Percentiles rank a stretch among this genome's conserved stretches.
phyloP scores from a whole-genome alignment of 2,329 filamentous ascomycete genomes.

The Myotisia sp. region DNA sequence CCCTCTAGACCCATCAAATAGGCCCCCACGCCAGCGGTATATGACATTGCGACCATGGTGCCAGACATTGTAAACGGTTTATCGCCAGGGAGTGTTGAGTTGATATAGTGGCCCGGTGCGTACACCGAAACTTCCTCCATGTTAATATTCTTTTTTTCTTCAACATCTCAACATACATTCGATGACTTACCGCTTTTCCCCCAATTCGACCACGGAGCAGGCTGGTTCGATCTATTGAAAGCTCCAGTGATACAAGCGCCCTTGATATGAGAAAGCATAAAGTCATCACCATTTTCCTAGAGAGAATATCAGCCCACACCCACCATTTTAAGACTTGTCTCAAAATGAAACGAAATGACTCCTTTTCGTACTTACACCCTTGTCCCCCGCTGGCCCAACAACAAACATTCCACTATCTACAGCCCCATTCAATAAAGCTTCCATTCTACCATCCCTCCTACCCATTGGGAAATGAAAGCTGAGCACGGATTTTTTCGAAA shows the following conservation, averaged over 20 bases:
- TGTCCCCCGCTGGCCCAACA: no score
- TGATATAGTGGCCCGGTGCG: slow-evolving; percentile 41
- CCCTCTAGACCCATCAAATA: slow-evolving; percentile 39
- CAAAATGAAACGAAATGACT: no score
- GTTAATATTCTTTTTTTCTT: not conserved
- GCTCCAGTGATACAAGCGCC: slow-evolving; percentile 30
- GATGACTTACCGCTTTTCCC: slow-evolving; percentile 23
- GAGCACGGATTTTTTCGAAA: slow-evolving; percentile 9
- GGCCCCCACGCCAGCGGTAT: slow-evolving; percentile 41
- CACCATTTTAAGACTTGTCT: no score
- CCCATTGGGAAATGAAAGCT: slow-evolving; percentile 22
- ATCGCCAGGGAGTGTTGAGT: slow-evolving; percentile 32
- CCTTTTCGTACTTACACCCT: no score
- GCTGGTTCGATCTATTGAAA: slow-evolving; percentile 19
- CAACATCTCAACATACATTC: not conserved
- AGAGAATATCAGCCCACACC: no score
- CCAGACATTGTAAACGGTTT: slow-evolving; percentile 30
- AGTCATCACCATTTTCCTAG: no score
- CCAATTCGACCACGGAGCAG: slow-evolving; percentile 29
- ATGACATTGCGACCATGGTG: slow-evolving; percentile 25
- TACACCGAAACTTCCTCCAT: slow-evolving; percentile 37
- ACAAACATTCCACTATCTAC: no score
- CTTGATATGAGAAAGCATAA: slow-evolving; percentile 24
- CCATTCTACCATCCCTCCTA: no score
- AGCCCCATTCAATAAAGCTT: no score